Conservation (phyloP, 73 alveolate species). For the Stentor roeselii region DNA sequence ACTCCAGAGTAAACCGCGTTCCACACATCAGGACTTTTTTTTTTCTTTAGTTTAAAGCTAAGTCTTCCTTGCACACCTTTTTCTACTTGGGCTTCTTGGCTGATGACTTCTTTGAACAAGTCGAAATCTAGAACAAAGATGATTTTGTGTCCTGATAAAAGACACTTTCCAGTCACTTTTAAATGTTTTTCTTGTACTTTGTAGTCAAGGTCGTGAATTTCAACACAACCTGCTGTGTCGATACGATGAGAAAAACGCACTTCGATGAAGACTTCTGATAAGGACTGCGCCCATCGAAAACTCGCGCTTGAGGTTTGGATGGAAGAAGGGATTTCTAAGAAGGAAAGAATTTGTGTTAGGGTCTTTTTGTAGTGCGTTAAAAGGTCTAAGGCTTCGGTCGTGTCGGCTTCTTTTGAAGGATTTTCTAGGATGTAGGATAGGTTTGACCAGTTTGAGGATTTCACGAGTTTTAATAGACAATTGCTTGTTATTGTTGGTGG, state of each 20-base stretch:
- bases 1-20: neutral
- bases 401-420: neutral
- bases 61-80: neutral
- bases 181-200: slow-evolving; percentile 4
- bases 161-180: neutral
- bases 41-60: neutral
- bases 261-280: slow-evolving; percentile 43
- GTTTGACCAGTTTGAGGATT: neutral
- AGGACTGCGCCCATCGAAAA: slow-evolving; percentile 58
- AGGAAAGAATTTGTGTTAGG: neutral
- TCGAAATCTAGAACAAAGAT: neutral
- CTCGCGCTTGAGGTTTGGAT: slow-evolving; percentile 38
- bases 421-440: neutral
- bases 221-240: slow-evolving; percentile 47
- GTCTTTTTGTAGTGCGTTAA: neutral
- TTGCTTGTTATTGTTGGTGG: neutral
- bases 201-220: neutral
- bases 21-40: slow-evolving; percentile 8
- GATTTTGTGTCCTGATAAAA: neutral
- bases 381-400: neutral
- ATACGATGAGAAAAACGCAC: slow-evolving; percentile 52
- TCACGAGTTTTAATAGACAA: neutral
- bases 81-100: neutral
- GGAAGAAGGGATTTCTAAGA: neutral
- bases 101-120: neutral